Evolutionary conservation across 2,329 filamentous ascomycete species (phyloP).

Genomic region (Teratosphaeriaceae sp.): DNA sequence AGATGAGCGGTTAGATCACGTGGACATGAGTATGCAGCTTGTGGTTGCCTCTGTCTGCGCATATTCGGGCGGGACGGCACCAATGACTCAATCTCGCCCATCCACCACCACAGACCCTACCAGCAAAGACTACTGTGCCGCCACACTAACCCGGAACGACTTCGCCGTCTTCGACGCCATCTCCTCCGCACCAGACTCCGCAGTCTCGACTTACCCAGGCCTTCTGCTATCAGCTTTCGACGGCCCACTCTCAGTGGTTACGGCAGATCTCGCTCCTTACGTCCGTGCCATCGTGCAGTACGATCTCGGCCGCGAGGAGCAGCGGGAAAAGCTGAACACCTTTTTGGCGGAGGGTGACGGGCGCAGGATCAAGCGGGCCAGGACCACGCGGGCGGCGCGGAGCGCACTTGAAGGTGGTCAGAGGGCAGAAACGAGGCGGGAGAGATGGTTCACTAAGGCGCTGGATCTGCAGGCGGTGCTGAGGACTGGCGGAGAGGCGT

Average conservation of each 20-base stretch:
- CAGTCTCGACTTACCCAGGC: slow-evolving; percentile 28
- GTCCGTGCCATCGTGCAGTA: slow-evolving; percentile 77
- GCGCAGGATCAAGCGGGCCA: slow-evolving; percentile 48
- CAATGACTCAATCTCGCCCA: slow-evolving; percentile 9
- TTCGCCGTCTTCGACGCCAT: slow-evolving; percentile 49
- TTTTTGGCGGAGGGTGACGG: slow-evolving; percentile 54
- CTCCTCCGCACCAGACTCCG: slow-evolving; percentile 31
- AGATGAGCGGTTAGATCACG: slow-evolving; percentile 41
- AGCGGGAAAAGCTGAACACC: slow-evolving; percentile 57
- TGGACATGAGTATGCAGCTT: slow-evolving; percentile 30
- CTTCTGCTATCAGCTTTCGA: slow-evolving; percentile 72
- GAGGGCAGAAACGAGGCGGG: slow-evolving; percentile 58
- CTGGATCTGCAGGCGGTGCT: slow-evolving; percentile 58
- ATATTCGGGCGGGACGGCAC: slow-evolving; percentile 14
- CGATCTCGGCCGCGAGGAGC: slow-evolving; percentile 63
- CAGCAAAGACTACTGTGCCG: neutral
- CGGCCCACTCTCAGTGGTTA: slow-evolving; percentile 58
- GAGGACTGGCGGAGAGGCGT: slow-evolving; percentile 47
- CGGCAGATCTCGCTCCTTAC: slow-evolving; percentile 78
- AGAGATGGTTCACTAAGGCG: slow-evolving; percentile 62
- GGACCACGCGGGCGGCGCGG: slow-evolving; percentile 67
- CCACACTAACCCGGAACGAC: slow-evolving; percentile 21
- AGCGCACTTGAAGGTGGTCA: slow-evolving; percentile 65
- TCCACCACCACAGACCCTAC: neutral
- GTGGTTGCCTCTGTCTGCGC: slow-evolving; percentile 19